phyloP scores from a whole-genome alignment of 495 filamentous ascomycete genomes.

The Rhizodiscina lignyota region DNA sequence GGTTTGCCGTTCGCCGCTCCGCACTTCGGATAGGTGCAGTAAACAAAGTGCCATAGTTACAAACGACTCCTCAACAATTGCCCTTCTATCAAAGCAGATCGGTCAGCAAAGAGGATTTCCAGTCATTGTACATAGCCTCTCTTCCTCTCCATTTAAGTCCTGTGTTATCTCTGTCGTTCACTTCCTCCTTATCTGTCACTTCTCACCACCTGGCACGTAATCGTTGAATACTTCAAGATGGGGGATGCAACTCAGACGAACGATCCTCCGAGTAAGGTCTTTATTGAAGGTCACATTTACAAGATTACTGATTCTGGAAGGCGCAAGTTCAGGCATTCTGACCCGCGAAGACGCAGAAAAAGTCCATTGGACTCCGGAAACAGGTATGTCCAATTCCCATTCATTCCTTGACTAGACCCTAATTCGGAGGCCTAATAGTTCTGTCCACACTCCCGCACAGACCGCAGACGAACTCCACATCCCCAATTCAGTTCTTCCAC shows the following conservation, averaged over 20 bases:
- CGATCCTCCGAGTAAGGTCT: slow-evolving; percentile 12
- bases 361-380: slow-evolving; percentile 17
- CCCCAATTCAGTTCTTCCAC: slow-evolving; percentile 85
- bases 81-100: too few relatives aligned
- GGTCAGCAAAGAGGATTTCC: too few relatives aligned
- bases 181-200: not conserved
- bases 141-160: not conserved
- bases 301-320: slow-evolving; percentile 2
- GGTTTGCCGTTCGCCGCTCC: too few relatives aligned
- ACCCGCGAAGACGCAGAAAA: slow-evolving; percentile 4
- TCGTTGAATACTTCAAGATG: too few relatives aligned
- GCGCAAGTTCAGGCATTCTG: slow-evolving; percentile 9
- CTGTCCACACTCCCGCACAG: slow-evolving; percentile 32
- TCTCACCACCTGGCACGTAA: slow-evolving; percentile 1
- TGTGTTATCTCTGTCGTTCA: not conserved
- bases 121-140: too few relatives aligned
- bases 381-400: slow-evolving; percentile 13
- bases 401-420: not conserved
- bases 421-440: slow-evolving; percentile 5
- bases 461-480: slow-evolving; percentile 41
- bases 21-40: too few relatives aligned
- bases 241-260: slow-evolving; percentile 15
- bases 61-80: too few relatives aligned
- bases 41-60: too few relatives aligned
- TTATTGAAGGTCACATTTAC: not conserved